phyloP scores from a whole-genome alignment of 2,329 filamentous ascomycete species.

The Cladophialophora immunda region DNA sequence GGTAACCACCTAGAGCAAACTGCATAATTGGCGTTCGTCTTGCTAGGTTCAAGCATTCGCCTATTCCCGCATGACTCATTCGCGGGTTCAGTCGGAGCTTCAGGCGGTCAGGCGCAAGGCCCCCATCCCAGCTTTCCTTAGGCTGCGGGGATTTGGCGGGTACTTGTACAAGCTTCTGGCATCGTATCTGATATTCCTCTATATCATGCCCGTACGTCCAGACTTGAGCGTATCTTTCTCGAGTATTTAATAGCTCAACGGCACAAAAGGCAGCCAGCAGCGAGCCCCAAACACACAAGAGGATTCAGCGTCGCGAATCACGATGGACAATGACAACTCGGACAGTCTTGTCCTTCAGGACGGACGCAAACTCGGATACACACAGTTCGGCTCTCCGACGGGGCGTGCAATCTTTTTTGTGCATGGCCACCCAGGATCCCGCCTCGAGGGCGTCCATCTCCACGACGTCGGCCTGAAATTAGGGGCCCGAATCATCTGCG shows the following conservation, averaged over 20 bases:
- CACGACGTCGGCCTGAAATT: slow-evolving; percentile 47
- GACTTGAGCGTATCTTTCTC: not conserved
- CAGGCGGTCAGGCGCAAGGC: too few relatives aligned
- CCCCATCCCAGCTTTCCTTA: too few relatives aligned
- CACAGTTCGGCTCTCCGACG: slow-evolving; percentile 51
- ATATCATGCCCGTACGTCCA: slow-evolving; percentile 14
- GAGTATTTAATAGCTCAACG: not conserved
- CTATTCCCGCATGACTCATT: slow-evolving; percentile 4
- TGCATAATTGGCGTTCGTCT: too few relatives aligned
- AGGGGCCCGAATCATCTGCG: slow-evolving; percentile 51
- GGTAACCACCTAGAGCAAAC: too few relatives aligned
- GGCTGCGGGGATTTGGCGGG: too few relatives aligned
- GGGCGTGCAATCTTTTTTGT: slow-evolving; percentile 53
- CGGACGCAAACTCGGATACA: slow-evolving; percentile 50
- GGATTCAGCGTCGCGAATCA: slow-evolving; percentile 26
- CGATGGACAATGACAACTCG: slow-evolving; percentile 42
- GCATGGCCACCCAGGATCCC: slow-evolving; percentile 55
- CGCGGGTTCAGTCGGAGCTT: slow-evolving; percentile 10
- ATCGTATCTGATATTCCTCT: not conserved
- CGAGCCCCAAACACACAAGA: not conserved
- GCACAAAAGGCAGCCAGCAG: too few relatives aligned
- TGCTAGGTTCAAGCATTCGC: too few relatives aligned
- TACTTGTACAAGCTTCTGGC: too few relatives aligned
- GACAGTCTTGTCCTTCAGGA: slow-evolving; percentile 45
- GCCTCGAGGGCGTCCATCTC: slow-evolving; percentile 51